Evolutionary conservation across 768 basidiomycete genomes (phyloP).

Genomic region (Stropharia rugosoannulata): DNA sequence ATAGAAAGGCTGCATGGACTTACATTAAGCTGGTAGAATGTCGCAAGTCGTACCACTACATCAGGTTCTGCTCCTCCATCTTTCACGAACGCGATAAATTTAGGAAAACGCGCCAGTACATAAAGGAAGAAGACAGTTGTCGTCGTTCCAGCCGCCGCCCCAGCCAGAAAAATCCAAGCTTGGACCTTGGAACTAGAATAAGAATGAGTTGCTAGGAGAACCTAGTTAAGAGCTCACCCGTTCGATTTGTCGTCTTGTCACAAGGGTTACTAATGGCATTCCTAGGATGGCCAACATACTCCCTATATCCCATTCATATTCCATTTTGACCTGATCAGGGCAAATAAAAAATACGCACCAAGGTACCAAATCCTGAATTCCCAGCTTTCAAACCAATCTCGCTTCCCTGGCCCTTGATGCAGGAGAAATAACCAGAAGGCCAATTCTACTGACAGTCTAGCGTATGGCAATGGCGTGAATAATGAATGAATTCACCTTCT

Average conservation of each 20-base stretch:
- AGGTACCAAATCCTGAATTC: conserved; percentile 74
- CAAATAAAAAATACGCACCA: conserved; percentile 38
- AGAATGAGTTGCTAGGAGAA: not conserved
- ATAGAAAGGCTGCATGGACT: conserved; percentile 23
- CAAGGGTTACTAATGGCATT: conserved; percentile 67
- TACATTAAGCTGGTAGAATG: conserved; percentile 80
- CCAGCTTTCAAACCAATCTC: conserved; percentile 79
- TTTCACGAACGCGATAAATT: conserved; percentile 69
- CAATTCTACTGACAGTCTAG: conserved; percentile 47
- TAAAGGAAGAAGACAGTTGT: conserved; percentile 74
- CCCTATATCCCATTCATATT: conserved; percentile 34
- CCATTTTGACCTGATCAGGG: not conserved
- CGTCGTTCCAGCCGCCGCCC: conserved; percentile 60
- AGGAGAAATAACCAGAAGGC: conserved; percentile 84
- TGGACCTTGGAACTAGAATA: conserved; percentile 44
- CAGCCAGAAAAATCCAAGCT: conserved; percentile 76
- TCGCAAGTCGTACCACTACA: conserved; percentile 71
- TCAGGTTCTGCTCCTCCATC: conserved; percentile 71
- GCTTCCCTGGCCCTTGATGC: conserved; percentile 69
- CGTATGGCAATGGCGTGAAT: not conserved
- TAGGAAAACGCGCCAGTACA: conserved; percentile 69
- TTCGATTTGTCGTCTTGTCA: conserved; percentile 57
- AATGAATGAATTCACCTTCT: conserved; percentile 50
- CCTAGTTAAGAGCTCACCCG: conserved; percentile 37
- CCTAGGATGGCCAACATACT: conserved; percentile 65